These are phyloP conservation scores for Balansia obtecta DNA, from an alignment of 2,329 filamentous ascomycete species.

Conservation along the genomic window DNA sequence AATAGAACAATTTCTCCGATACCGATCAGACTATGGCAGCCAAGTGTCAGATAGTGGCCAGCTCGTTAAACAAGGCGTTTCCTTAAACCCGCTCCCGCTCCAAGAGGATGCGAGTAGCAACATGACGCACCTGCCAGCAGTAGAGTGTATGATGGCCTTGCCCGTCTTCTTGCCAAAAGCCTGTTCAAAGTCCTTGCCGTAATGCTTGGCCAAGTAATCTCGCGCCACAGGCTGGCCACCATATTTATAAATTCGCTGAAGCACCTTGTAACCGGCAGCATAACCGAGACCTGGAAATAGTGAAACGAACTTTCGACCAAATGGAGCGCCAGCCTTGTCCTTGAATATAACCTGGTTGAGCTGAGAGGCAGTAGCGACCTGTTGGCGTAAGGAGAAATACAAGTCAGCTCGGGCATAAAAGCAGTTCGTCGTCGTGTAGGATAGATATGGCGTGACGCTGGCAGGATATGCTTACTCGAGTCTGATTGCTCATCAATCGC, in stretches of 20 bases:
- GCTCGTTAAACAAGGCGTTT: neutral
- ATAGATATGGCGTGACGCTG: neutral
- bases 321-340: conserved; percentile 63
- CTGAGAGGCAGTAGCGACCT: conserved; percentile 34
- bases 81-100: too few relatives aligned
- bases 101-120: neutral
- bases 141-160: conserved; percentile 96
- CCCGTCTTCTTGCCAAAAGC: conserved; percentile 94
- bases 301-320: conserved; percentile 74
- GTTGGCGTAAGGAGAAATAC: neutral
- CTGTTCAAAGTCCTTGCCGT: conserved; percentile 71
- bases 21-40: conserved; percentile 60
- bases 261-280: conserved; percentile 92
- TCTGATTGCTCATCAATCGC: conserved; percentile 97
- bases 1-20: conserved; percentile 95
- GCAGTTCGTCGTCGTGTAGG: neutral
- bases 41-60: neutral
- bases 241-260: conserved; percentile 98
- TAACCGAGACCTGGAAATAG: conserved; percentile 96
- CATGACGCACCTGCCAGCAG: conserved; percentile 62
- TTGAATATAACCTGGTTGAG: conserved; percentile 92
- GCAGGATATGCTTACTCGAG: conserved; percentile 33
- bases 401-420: conserved; percentile 10
- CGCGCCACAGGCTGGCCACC: conserved; percentile 91
- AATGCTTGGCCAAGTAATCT: conserved; percentile 72